phyloP scores from a whole-genome alignment of 1,284 basidiomycete genomes.

The Cutaneotrichosporon cyanovorans region DNA sequence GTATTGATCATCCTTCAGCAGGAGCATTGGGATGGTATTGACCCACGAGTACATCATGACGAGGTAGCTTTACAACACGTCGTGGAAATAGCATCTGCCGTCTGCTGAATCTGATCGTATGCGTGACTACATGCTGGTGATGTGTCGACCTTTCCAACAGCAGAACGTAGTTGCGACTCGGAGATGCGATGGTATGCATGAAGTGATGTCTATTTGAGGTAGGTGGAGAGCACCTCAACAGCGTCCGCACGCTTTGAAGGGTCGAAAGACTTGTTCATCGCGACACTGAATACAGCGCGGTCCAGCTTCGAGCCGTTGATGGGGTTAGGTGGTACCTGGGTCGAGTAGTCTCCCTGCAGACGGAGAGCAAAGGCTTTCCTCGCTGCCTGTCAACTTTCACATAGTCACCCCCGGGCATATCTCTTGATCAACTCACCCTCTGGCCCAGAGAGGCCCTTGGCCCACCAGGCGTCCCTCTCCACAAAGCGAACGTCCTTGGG shows the following conservation, averaged over 20 bases:
- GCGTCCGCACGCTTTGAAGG: constrained; percentile 2
- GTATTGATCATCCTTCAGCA: too few relatives aligned
- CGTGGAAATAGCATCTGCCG: too few relatives aligned
- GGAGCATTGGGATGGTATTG: too few relatives aligned
- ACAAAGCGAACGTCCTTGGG: background rate
- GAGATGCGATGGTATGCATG: background rate
- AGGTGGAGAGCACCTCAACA: constrained; percentile 5
- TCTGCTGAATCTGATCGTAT: too few relatives aligned
- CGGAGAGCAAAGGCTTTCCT: constrained; percentile 19
- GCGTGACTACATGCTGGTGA: too few relatives aligned
- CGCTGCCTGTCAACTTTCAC: constrained; percentile 10
- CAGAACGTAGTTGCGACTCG: too few relatives aligned
- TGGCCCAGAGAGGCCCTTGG: constrained; percentile 14
- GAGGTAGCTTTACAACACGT: too few relatives aligned
- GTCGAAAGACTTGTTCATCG: constrained; percentile 5
- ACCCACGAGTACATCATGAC: too few relatives aligned
- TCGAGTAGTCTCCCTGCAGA: constrained; percentile 19
- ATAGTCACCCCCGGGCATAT: background rate
- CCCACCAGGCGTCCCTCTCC: constrained; percentile 9
- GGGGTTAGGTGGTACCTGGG: constrained; percentile 9
- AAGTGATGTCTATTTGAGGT: constrained; percentile 3
- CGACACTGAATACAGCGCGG: constrained; percentile 1
- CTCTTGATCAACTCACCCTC: constrained; percentile 7
- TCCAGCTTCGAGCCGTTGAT: background rate
- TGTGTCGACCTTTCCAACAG: too few relatives aligned